phyloP scores from a whole-genome alignment of 2,329 filamentous ascomycete genomes.

The Endocalyx cinctus region DNA sequence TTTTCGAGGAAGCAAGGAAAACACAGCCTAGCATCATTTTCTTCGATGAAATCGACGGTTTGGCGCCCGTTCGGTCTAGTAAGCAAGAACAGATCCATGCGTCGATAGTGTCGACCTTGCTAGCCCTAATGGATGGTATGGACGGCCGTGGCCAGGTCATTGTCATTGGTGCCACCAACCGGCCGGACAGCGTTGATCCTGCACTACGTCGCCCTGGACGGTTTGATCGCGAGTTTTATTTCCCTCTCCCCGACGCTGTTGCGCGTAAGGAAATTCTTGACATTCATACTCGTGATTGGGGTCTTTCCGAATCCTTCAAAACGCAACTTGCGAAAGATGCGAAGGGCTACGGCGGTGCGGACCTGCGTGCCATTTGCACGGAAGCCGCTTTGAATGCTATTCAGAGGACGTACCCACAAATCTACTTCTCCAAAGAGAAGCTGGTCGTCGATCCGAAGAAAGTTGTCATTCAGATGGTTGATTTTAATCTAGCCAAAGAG shows the following conservation, averaged over 20 bases:
- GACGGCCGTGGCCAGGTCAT: conserved; percentile 97
- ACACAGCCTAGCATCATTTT: conserved; percentile 99
- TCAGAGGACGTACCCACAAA: conserved; percentile 92
- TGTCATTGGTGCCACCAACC: conserved; percentile 97
- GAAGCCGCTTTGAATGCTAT: conserved; percentile 95
- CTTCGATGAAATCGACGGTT: conserved; percentile 96
- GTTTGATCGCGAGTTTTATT: conserved; percentile 98
- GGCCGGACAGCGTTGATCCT: conserved; percentile 93
- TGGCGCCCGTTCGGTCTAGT: conserved; percentile 92
- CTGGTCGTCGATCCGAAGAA: conserved; percentile 79
- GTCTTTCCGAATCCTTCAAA: conserved; percentile 75
- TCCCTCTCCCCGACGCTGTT: conserved; percentile 79
- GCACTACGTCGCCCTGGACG: conserved; percentile 90
- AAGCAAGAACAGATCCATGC: conserved; percentile 99
- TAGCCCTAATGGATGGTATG: conserved; percentile 96
- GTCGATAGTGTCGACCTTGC: conserved; percentile 90
- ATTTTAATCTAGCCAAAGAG: conserved; percentile 96
- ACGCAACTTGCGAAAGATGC: conserved; percentile 78
- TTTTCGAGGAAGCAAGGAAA: conserved; percentile 93
- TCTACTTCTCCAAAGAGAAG: conserved; percentile 87
- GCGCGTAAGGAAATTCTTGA: conserved; percentile 83
- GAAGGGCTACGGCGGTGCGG: conserved; percentile 95
- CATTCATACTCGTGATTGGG: conserved; percentile 94
- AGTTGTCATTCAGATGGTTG: conserved; percentile 83
- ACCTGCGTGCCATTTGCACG: conserved; percentile 88